Evolutionary conservation across 2,329 filamentous ascomycete species (phyloP).

Genomic region (Mycogone perniciosa): DNA sequence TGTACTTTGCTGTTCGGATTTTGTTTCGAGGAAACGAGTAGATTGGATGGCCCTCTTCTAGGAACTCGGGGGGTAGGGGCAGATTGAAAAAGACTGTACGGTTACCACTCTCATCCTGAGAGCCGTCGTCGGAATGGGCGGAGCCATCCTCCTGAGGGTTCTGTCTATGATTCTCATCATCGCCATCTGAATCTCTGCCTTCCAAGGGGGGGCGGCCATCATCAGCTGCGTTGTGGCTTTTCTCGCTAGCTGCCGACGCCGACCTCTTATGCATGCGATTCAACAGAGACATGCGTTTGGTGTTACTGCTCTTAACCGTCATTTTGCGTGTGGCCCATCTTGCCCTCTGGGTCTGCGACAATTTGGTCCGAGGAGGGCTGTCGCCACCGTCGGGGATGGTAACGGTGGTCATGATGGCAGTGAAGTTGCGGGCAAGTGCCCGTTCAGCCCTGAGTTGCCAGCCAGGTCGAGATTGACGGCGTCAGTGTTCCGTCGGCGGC

Average conservation of each 20-base stretch:
- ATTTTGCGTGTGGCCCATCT: conserved; percentile 95
- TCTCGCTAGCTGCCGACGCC: conserved; percentile 55
- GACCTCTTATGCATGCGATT: conserved; percentile 61
- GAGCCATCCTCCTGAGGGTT: conserved; percentile 20
- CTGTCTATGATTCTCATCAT: conserved; percentile 21
- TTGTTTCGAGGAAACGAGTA: conserved; percentile 81
- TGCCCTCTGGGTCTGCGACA: conserved; percentile 60
- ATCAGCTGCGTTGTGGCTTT: conserved; percentile 49
- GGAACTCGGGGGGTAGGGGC: conserved; percentile 65
- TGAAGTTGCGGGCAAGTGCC: conserved; percentile 33
- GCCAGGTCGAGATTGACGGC: conserved; percentile 23
- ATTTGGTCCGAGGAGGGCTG: conserved; percentile 15
- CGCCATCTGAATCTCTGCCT: conserved; percentile 23
- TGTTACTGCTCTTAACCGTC: conserved; percentile 64
- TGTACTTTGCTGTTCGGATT: conserved; percentile 97
- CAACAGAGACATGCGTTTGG: conserved; percentile 78
- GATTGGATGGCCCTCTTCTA: conserved; percentile 69
- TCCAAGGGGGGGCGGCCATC: conserved; percentile 22
- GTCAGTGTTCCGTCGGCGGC: neutral
- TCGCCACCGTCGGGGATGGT: conserved; percentile 13
- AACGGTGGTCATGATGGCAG: conserved; percentile 27
- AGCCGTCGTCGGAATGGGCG: conserved; percentile 29
- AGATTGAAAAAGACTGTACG: conserved; percentile 79
- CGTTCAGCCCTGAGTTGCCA: conserved; percentile 32
- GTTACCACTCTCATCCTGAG: conserved; percentile 36